phyloP scores from a whole-genome alignment of 108 stramenopile species.

The Fistulifera pelliculosa region DNA sequence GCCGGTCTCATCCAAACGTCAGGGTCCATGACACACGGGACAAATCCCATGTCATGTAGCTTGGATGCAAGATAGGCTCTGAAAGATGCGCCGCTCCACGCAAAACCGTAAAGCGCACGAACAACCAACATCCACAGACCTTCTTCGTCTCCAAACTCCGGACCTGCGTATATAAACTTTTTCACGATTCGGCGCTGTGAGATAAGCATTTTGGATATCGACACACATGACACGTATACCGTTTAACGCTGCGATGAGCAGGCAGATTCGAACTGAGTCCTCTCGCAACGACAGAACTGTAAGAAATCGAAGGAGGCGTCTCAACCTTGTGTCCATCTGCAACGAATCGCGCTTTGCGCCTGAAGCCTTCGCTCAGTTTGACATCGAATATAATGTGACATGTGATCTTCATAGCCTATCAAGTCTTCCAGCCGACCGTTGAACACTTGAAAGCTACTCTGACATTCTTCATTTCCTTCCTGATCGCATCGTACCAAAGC shows the following conservation, averaged over 20 bases:
- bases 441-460: conserved; percentile 27
- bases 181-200: conserved; percentile 18
- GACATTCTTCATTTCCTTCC: conserved; percentile 25
- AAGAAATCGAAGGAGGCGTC: conserved; percentile 27
- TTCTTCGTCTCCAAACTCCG: conserved; percentile 20
- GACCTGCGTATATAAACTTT: conserved; percentile 22
- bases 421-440: too few relatives aligned
- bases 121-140: too few relatives aligned
- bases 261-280: conserved; percentile 33
- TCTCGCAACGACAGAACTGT: conserved; percentile 24
- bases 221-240: conserved; percentile 7
- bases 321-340: conserved; percentile 32
- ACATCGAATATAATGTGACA: conserved; percentile 24
- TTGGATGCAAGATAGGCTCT: conserved; percentile 3
- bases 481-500: conserved; percentile 27
- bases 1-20: neutral
- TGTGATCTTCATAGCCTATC: too few relatives aligned
- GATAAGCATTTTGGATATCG: conserved; percentile 24
- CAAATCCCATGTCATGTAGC: conserved; percentile 1
- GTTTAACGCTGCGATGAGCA: conserved; percentile 27
- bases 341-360: conserved; percentile 12
- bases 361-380: conserved; percentile 6
- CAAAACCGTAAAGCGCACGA: too few relatives aligned
- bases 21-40: conserved; percentile 12
- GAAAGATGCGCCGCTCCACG: conserved; percentile 10